Evolutionary conservation across 2,329 filamentous ascomycete genomes (phyloP), one percentile per base, ranked within the genome.

Genomic region (Penicillium sp.): DNA sequence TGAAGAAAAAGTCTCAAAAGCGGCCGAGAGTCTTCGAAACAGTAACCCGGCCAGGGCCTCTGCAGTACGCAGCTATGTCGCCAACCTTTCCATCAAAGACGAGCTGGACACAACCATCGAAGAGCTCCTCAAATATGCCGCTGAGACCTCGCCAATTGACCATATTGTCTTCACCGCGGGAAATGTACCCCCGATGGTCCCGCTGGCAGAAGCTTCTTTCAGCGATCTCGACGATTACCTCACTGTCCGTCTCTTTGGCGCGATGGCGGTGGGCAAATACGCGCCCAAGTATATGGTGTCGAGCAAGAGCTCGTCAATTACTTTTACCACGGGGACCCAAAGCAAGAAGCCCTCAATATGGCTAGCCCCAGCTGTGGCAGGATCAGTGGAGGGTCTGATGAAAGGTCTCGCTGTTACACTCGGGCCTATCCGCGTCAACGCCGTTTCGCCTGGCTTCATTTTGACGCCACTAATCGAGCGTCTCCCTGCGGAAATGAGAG

Each of bases 91-190:
- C 28, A 74, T 79, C 55, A 69, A 77, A 20, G 75, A 77, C 2
- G 31, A 60, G 11, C 75, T 85, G 1, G 81, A 84, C 60, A 60
- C 69, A 0, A 82, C 82, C 60, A 71, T 88, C 41, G 72, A 77
- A 48, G 58, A 65, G 4, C 75, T 86, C 4, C 78, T 86, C 52
- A 70, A 56, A 39, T 63, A 78, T 10, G 67, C 72, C 15, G 70
- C 68, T 0, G 71, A 69, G 4, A 73, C 74, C 7, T 65, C 58
- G 3, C 59, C 61, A 10, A 51, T 86, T 20, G 82, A 88, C 64
- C 86, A 88, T 65, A 78, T 88, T 28, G 74, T 86, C 41, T 84
- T 79, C 73, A 87, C 85, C 0, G 85, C 86, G 0, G 86, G 59
- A 3, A 60, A 64, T 34, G 54, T 60, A 10, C 57, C 59, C 14